Evolutionary conservation across 176 grass and related monocot genomes (phyloP).

Genomic region (Carex littledalei): DNA sequence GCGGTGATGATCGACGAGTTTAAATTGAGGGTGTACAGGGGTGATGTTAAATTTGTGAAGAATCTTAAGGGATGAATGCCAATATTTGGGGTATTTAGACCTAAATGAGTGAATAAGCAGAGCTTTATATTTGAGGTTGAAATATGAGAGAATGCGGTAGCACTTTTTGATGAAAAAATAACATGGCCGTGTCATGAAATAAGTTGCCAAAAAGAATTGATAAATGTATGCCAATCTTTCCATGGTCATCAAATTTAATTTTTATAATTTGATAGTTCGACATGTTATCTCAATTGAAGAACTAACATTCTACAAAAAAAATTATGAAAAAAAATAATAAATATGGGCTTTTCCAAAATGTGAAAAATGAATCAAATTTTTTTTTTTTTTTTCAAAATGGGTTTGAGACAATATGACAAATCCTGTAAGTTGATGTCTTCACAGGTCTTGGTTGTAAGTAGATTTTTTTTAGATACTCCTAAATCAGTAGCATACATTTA

Average conservation of each 20-base stretch:
- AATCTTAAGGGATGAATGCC: slow-evolving; percentile 18
- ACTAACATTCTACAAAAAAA: neutral
- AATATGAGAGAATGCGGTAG: neutral
- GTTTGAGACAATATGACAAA: neutral
- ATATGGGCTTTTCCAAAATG: neutral
- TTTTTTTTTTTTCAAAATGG: neutral
- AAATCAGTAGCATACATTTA: no score
- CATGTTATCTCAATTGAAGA: neutral
- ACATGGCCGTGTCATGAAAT: neutral
- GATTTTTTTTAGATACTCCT: no score
- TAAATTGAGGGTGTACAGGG: slow-evolving; percentile 15
- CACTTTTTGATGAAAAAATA: neutral
- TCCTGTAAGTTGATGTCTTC: no score
- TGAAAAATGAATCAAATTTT: neutral
- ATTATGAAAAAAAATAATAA: neutral
- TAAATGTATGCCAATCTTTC: neutral
- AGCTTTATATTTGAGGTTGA: neutral
- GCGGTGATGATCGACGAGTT: neutral
- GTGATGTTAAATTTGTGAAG: slow-evolving; percentile 11
- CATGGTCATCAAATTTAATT: neutral
- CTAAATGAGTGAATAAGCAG: slow-evolving; percentile 6
- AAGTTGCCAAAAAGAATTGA: neutral
- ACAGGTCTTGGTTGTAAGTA: no score
- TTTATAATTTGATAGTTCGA: neutral
- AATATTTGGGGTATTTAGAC: slow-evolving; percentile 29